Conservation (phyloP, 1,139 yeast species). For the Yarrowia galli region DNA sequence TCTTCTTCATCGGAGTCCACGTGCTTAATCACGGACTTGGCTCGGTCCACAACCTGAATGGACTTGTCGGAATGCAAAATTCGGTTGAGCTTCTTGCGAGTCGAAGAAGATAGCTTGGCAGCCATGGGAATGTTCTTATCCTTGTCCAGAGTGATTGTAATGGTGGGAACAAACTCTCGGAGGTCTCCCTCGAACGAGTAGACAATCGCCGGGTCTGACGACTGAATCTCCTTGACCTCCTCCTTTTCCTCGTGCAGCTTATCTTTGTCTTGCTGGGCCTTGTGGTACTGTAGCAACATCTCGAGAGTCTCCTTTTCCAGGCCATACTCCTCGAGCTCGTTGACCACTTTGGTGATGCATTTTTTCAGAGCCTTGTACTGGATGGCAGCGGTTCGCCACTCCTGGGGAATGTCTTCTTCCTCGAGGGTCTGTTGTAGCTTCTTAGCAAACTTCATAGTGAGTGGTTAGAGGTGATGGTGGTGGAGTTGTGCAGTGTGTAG, state of each 20-base stretch:
- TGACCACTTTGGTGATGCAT: conserved; percentile 66
- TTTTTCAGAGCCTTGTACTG: conserved; percentile 76
- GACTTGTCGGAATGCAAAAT: conserved; percentile 30
- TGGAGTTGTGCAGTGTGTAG: neutral
- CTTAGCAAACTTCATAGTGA: conserved; percentile 74
- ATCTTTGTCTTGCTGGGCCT: conserved; percentile 44
- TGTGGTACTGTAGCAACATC: conserved; percentile 51
- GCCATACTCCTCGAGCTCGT: conserved; percentile 55
- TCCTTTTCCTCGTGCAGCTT: conserved; percentile 47
- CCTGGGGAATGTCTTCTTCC: conserved; percentile 68
- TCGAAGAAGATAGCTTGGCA: conserved; percentile 41
- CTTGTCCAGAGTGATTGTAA: conserved; percentile 43
- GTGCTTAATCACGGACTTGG: conserved; percentile 8
- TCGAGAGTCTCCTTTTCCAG: conserved; percentile 58
- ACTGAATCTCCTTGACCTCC: conserved; percentile 32
- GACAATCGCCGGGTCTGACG: conserved; percentile 41
- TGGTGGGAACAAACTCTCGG: conserved; percentile 44
- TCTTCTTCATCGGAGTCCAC: conserved; percentile 36
- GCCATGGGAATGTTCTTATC: conserved; percentile 42
- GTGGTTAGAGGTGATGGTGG: neutral
- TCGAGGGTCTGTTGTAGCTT: conserved; percentile 67
- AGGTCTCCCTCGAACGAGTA: conserved; percentile 46
- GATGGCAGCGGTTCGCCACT: conserved; percentile 74
- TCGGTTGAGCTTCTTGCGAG: conserved; percentile 40
- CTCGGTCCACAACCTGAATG: conserved; percentile 40